These are phyloP conservation scores for Suillus decipiens DNA, from an alignment of 768 basidiomycete genomes.

Conservation along the genomic window DNA sequence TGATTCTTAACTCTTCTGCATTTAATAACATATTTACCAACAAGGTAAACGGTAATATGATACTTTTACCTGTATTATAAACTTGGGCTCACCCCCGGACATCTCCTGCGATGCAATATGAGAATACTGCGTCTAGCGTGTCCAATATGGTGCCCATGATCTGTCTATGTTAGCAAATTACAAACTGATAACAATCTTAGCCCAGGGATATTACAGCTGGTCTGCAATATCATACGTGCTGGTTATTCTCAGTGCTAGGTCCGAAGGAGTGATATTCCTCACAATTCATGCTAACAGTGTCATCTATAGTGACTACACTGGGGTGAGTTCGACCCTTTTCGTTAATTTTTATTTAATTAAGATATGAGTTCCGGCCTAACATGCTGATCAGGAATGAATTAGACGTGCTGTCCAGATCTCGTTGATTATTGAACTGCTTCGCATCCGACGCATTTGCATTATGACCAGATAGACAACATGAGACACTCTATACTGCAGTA, in stretches of 20 bases:
- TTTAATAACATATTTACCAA: no score
- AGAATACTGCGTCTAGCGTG: no score
- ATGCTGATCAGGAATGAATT: conserved; percentile 22
- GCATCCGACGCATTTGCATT: no score
- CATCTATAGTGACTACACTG: conserved; percentile 12
- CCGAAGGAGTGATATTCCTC: neutral
- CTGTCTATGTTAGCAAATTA: no score
- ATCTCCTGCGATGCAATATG: no score
- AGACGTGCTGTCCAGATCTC: neutral
- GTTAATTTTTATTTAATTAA: neutral
- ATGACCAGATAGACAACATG: no score
- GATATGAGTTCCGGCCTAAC: conserved; percentile 29
- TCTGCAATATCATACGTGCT: neutral
- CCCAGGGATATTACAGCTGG: neutral
- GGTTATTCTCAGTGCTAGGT: neutral
- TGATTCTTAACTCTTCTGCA: no score
- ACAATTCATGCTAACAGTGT: conserved; percentile 2
- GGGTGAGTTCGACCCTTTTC: neutral
- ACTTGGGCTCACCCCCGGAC: no score
- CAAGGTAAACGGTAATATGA: no score
- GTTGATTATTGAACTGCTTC: neutral
- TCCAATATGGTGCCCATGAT: no score
- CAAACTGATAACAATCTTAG: neutral
- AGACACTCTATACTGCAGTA: no score
- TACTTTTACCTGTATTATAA: no score